Conservation (phyloP, 2,329 filamentous ascomycete species). For the Neonectria ditissima region DNA sequence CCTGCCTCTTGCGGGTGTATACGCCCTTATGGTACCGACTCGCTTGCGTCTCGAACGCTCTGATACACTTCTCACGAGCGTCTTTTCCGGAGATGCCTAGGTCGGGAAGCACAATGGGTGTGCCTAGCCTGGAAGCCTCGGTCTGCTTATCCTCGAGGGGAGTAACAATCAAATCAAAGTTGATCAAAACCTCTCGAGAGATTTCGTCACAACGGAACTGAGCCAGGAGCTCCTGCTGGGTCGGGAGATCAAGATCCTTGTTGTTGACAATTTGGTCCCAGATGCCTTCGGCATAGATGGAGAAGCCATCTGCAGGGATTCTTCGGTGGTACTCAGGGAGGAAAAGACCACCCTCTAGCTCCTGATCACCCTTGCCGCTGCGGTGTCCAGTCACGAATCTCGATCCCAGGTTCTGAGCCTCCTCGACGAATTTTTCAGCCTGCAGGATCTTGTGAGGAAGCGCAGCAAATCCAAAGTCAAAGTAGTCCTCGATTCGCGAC, state of each 20-base stretch:
- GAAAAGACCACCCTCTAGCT: slow-evolving; percentile 84
- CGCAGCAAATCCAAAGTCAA: slow-evolving; percentile 97
- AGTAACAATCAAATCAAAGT: slow-evolving; percentile 83
- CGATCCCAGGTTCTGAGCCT: slow-evolving; percentile 82
- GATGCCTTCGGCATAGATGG: slow-evolving; percentile 90
- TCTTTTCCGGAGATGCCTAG: slow-evolving; percentile 79
- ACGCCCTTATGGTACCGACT: slow-evolving; percentile 98
- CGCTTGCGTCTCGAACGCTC: slow-evolving; percentile 89
- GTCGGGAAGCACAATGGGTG: slow-evolving; percentile 76
- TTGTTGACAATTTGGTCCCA: slow-evolving; percentile 99
- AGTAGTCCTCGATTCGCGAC: slow-evolving; percentile 94
- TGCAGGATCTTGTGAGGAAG: slow-evolving; percentile 97
- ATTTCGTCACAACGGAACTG: slow-evolving; percentile 99
- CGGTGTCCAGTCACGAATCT: slow-evolving; percentile 87
- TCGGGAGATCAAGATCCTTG: slow-evolving; percentile 96
- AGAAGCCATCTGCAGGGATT: slow-evolving; percentile 97
- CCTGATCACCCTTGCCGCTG: slow-evolving; percentile 77
- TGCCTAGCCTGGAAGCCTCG: slow-evolving; percentile 78
- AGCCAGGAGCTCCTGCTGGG: slow-evolving; percentile 94
- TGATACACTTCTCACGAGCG: slow-evolving; percentile 79
- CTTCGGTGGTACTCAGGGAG: slow-evolving; percentile 94
- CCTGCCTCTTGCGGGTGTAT: slow-evolving; percentile 84
- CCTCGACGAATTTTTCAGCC: slow-evolving; percentile 86
- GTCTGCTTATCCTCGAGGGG: slow-evolving; percentile 90
- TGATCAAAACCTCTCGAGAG: slow-evolving; percentile 84